phyloP scores from a whole-genome alignment of 2,329 filamentous ascomycete genomes.

The Cladosporium cucumerinum region DNA sequence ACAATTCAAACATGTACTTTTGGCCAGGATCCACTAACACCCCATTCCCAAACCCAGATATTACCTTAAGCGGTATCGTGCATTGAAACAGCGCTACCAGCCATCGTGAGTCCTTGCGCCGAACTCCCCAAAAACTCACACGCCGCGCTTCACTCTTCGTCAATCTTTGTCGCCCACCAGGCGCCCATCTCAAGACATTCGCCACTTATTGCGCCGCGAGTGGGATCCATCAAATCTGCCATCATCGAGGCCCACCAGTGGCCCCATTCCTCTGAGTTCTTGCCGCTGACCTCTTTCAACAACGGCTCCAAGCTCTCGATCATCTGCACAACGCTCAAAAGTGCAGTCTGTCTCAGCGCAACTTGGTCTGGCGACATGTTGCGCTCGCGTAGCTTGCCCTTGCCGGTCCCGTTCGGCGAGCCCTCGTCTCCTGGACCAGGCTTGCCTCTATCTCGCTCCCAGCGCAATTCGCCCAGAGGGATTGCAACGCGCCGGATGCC shows the following conservation, averaged over 20 bases:
- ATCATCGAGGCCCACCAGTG: constrained; percentile 86
- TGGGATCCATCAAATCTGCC: constrained; percentile 72
- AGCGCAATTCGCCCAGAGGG: constrained; percentile 77
- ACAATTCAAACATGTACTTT: neutral
- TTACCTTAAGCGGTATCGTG: constrained; percentile 87
- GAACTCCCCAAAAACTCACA: neutral
- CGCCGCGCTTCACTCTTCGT: constrained; percentile 14
- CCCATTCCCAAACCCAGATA: constrained; percentile 54
- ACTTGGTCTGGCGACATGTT: constrained; percentile 53
- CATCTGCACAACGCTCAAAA: constrained; percentile 75
- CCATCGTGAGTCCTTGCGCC: constrained; percentile 16
- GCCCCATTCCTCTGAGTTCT: constrained; percentile 90
- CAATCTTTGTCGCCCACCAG: constrained; percentile 59
- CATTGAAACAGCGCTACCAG: constrained; percentile 73
- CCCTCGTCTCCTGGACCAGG: neutral
- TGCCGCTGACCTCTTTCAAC: constrained; percentile 75
- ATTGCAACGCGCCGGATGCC: constrained; percentile 78
- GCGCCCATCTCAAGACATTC: constrained; percentile 73
- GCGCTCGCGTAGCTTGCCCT: constrained; percentile 22
- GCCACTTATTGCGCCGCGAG: constrained; percentile 70
- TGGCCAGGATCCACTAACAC: neutral
- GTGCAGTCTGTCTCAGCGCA: constrained; percentile 73
- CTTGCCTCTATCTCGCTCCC: constrained; percentile 65
- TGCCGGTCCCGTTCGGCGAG: constrained; percentile 15
- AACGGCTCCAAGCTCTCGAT: constrained; percentile 82